Base-by-base conservation (phyloP, 306 rosid species). In the Sicyos baderoa region DNA sequence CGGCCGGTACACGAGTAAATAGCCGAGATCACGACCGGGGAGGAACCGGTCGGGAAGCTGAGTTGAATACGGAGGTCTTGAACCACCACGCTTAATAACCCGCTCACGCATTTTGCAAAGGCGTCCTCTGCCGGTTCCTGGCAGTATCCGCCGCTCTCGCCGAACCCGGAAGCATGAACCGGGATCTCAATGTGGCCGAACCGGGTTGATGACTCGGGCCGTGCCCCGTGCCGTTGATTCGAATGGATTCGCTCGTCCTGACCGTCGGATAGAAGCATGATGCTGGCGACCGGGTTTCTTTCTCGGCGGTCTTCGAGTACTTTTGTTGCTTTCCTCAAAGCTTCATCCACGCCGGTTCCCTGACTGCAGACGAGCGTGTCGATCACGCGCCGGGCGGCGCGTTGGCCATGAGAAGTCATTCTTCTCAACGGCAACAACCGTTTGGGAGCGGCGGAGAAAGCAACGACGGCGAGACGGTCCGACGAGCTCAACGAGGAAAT, bases 261-360 rank as follows among this genome's bases (percentile, higher is more conserved):
- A 13, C 79, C 84, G 72, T 76, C 84, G 15, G 84, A 80, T n/a
- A 80, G 68, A 54, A 80, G 78, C 70, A 80, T 61, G 68, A 80
- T 73, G 45, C 78, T 74, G 0, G 73, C 72, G 2, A 80, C 80
- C 11, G 68, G 63, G 47, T 61, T 72, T n/a, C 54, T 76, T 44
- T 62, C 61, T 12, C 78, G 44, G 2, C 84, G 74, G 37, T 74
- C 81, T 40, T 80, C 76, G 4, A 80, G 84, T 9, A 80, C 77
- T 25, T 17, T 72, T 4, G 63, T 21, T 18, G 70, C 84, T 12
- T 22, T 70, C 55, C 73, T 37, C 29, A 77, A 60, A 11, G 81
- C 84, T 18, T 48, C 81, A 2, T 50, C 74, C 1, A 80, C 76
- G 76, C 79, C 71, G 4, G 81, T 70, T 18, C 67, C 68, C 50